phyloP scores from a whole-genome alignment of 768 basidiomycete genomes.

The Pholiota microspora region DNA sequence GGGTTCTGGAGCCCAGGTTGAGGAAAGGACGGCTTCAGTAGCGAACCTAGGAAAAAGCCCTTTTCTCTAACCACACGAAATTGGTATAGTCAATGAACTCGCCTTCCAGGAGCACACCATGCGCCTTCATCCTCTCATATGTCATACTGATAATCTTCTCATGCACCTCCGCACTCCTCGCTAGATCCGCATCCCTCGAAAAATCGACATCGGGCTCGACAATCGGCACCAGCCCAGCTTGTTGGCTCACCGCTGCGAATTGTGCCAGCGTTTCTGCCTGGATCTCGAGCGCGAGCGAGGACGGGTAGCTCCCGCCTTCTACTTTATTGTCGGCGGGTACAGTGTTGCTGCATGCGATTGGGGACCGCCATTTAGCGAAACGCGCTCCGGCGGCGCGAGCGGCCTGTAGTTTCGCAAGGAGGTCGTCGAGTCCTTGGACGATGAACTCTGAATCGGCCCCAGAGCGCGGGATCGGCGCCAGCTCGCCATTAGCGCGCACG shows the following conservation, averaged over 20 bases:
- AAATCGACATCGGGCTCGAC: slow-evolving; percentile 55
- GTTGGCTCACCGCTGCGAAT: slow-evolving; percentile 49
- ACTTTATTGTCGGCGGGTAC: slow-evolving; percentile 6
- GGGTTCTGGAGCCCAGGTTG: slow-evolving; percentile 45
- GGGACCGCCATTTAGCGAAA: slow-evolving; percentile 52
- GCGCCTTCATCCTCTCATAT: slow-evolving; percentile 40
- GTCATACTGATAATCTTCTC: slow-evolving; percentile 43
- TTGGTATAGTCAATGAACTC: slow-evolving; percentile 2
- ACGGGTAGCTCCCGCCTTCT: slow-evolving; percentile 29
- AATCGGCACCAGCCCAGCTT: slow-evolving; percentile 51
- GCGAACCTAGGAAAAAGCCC: slow-evolving; percentile 31
- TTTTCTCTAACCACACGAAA: neutral
- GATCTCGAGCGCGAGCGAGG: slow-evolving; percentile 38
- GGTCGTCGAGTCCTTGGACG: slow-evolving; percentile 48
- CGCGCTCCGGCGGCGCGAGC: slow-evolving; percentile 43
- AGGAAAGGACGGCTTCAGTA: slow-evolving; percentile 53
- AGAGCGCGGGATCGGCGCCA: slow-evolving; percentile 42
- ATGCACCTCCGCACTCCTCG: slow-evolving; percentile 44
- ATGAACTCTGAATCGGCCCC: slow-evolving; percentile 46
- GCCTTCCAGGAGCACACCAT: slow-evolving; percentile 52
- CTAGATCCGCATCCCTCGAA: slow-evolving; percentile 42
- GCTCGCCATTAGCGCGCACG: slow-evolving; percentile 49
- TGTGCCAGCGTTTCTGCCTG: slow-evolving; percentile 47
- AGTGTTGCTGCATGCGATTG: slow-evolving; percentile 40
- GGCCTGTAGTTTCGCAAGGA: slow-evolving; percentile 39